Evolutionary conservation across 352 stramenopile genomes (phyloP).

Genomic region (Saprolegnia diclina): DNA sequence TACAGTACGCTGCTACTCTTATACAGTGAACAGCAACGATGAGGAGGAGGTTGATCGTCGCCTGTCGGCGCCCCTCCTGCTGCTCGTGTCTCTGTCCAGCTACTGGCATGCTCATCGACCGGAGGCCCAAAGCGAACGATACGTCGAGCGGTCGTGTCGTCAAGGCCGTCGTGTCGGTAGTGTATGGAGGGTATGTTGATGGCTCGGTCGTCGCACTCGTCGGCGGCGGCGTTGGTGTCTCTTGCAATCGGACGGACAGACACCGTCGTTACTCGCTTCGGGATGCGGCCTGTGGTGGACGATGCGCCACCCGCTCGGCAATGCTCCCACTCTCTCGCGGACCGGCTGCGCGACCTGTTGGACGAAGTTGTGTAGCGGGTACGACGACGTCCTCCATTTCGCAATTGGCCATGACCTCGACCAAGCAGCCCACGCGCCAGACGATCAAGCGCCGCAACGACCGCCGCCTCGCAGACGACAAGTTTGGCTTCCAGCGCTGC

Average conservation of each 20-base stretch:
- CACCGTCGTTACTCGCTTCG: neutral
- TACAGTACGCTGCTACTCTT: no score
- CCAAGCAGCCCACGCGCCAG: neutral
- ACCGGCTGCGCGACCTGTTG: no score
- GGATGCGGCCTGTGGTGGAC: neutral
- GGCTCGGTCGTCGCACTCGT: neutral
- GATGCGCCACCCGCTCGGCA: conserved; percentile 1
- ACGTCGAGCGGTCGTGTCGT: no score
- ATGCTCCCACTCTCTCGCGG: neutral
- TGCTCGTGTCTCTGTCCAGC: no score
- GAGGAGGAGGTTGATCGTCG: neutral
- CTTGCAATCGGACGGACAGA: neutral
- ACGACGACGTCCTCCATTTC: no score
- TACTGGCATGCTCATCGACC: no score
- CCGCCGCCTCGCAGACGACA: neutral
- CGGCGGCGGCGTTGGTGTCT: neutral
- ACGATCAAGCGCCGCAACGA: conserved; percentile 2
- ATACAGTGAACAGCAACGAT: neutral
- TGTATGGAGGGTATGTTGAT: neutral
- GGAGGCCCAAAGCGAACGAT: no score
- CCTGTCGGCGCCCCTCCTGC: neutral
- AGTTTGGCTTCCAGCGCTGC: neutral
- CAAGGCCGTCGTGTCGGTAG: no score
- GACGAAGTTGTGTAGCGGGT: no score
- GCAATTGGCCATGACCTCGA: neutral